Base-by-base conservation (phyloP, 345 rosid genomes). In the Luvunga scandens region DNA sequence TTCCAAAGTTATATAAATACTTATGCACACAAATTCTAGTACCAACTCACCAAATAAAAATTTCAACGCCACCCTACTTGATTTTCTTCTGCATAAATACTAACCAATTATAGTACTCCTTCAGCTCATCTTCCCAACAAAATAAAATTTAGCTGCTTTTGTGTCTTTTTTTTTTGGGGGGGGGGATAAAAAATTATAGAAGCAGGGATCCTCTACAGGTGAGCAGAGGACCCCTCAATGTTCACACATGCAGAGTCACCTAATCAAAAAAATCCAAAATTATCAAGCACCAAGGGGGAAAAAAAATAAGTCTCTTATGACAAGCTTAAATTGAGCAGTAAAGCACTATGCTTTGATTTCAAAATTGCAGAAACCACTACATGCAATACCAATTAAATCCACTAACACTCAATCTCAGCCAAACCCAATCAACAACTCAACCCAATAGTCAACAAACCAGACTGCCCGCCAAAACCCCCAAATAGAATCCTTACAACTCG, bases 141-240 rank as follows among this genome's bases (percentile, higher is more conserved):
- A 68, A 56, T 30, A 27, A 42, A 39, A 34, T 55, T 25, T 75
- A 71, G 71, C 19, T 10, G 53, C 73, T 62, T 79, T 13, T 64
- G 38, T 45, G 18, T 14, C 50, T 69, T 78, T 77, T 30, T 2
- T 0, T 30, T 66, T 22, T 31, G n/a, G n/a, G n/a, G n/a, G n/a
- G n/a, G n/a, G 21, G 42, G 0, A 4, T 2, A 24, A 25, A n/a
- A 42, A 45, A 45, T 16, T 48, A 25, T 24, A n/a, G 12, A 71
- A 77, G 80, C 63, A 83, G 92, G 90, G 90, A 85, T 87, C 92
- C 89, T 84, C 92, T 56, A 87, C 92, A 83, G 59, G 71, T 70
- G 34, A 80, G 90, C 87, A 87, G 92, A 87, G 90, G 92, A 87
- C 86, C 90, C 90, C 86, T 81, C 65, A 80, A 78, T 70, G 86